These are phyloP conservation scores for Coccinonectria pachysandricola DNA, from an alignment of 2,329 filamentous ascomycete species.

Conservation along the genomic window DNA sequence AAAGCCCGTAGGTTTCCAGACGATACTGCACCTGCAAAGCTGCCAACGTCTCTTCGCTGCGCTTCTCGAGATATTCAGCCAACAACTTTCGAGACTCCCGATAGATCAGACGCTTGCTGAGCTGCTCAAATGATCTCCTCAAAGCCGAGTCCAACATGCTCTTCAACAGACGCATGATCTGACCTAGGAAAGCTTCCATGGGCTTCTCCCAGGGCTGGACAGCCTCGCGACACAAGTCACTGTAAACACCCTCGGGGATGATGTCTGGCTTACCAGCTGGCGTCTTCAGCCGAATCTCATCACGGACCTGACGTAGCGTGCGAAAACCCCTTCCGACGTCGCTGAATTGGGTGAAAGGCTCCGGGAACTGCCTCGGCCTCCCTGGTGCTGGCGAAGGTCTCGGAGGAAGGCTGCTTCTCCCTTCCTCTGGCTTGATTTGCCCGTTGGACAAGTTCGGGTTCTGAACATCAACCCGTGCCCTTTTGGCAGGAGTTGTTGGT, in stretches of 20 bases:
- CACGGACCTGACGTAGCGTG: constrained; percentile 40
- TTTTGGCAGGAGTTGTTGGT: constrained; percentile 25
- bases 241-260: constrained; percentile 49
- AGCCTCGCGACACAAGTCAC: constrained; percentile 45
- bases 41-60: constrained; percentile 24
- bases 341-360: constrained; percentile 30
- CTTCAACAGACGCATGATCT: constrained; percentile 39
- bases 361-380: constrained; percentile 15
- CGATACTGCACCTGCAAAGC: constrained; percentile 36
- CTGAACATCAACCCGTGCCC: constrained; percentile 15
- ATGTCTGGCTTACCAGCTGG: constrained; percentile 48
- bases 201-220: constrained; percentile 49
- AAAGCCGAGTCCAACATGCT: constrained; percentile 37
- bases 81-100: constrained; percentile 35
- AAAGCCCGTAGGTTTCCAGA: constrained; percentile 44
- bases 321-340: constrained; percentile 31
- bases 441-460: constrained; percentile 7
- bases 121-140: constrained; percentile 32
- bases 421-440: constrained; percentile 30
- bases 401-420: constrained; percentile 12
- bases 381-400: constrained; percentile 6
- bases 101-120: constrained; percentile 41
- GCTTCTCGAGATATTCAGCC: constrained; percentile 31
- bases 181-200: constrained; percentile 36
- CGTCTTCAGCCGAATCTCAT: constrained; percentile 43